Evolutionary conservation across 148 eudicot genomes (phyloP), one percentile per base, ranked within the genome.

Genomic region (Talinum fruticosum): DNA sequence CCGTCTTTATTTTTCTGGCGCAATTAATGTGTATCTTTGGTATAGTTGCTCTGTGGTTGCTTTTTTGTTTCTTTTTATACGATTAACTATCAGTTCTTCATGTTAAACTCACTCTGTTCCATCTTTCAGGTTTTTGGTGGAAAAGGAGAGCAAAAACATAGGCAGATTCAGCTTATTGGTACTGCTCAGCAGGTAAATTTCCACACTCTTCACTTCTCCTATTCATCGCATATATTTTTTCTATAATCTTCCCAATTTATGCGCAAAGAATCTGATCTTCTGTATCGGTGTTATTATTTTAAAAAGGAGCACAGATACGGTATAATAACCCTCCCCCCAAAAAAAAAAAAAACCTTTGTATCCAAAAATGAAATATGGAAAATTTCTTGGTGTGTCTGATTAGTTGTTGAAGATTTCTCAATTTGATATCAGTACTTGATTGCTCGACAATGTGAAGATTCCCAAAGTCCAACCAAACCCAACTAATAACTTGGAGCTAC

Each of bases 101-200:
- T 34, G 23, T 53, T 19, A 21, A 14, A 35, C 71, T 75, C 21
- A 28, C 61, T 67, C 8, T 72, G 32, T 51, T 72, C 71, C 61
- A 44, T 24, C 57, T 81, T 80, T 75, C 78, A 94, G 98, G 98
- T 94, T 53, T 76, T 87, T 83, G 98, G 98, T 76, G 97, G 87
- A 64, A 92, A 88, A 87, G 98, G 98, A 74, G 94, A 87, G 86
- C 90, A 89, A 65, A 89, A 87, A 68, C 92, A 87, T 75, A 89
- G 98, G 80, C 98, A 91, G 80, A 87, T 94, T 80, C 98, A 92
- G 83, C 86, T 94, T 79, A 87, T 85, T 84, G 98, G 98, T 71
- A 84, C 86, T 81, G 83, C 92, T 79, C 91, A 88, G 74, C 97
- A 94, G 92, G 98, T 90, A 77, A 79, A 35, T 21, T 24, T 51